A percentile compares a stretch with the other conserved stretches of the same genome.
Conservation (phyloP, 176 grass and related monocot genomes). For the Microstegium vimineum region DNA sequence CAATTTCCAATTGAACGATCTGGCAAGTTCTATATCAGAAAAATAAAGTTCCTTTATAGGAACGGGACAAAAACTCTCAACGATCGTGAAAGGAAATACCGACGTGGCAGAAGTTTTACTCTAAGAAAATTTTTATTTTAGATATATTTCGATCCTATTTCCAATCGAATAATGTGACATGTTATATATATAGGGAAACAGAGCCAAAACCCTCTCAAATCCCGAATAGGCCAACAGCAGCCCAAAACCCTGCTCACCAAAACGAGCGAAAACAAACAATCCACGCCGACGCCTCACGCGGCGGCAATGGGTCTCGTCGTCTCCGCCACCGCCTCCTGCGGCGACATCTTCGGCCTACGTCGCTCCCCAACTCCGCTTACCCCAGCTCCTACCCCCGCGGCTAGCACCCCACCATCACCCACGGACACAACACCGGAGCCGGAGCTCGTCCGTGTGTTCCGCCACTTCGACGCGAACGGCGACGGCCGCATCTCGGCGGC, state of each 20-base stretch:
- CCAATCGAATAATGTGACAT: background rate
- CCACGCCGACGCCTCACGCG: background rate
- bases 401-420: background rate
- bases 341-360: background rate
- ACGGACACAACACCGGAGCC: background rate
- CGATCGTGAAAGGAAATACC: too few species aligned
- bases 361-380: background rate
- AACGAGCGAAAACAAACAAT: background rate
- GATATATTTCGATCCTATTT: background rate
- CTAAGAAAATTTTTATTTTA: background rate
- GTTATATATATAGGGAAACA: too few species aligned
- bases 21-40: too few species aligned
- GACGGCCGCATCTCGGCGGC: conserved; percentile 35
- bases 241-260: background rate
- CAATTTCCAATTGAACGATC: too few species aligned
- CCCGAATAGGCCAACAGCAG: background rate
- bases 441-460: conserved; percentile 31
- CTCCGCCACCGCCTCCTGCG: conserved; percentile 11
- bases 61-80: too few species aligned
- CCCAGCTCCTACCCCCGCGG: background rate
- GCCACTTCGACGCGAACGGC: conserved; percentile 12
- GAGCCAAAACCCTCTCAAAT: background rate
- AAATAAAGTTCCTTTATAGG: too few species aligned
- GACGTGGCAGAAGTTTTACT: background rate
- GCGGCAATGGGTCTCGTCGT: conserved; percentile 23